Conservation (phyloP, 2,329 filamentous ascomycete genomes). For the Monosporascus cannonballus region DNA sequence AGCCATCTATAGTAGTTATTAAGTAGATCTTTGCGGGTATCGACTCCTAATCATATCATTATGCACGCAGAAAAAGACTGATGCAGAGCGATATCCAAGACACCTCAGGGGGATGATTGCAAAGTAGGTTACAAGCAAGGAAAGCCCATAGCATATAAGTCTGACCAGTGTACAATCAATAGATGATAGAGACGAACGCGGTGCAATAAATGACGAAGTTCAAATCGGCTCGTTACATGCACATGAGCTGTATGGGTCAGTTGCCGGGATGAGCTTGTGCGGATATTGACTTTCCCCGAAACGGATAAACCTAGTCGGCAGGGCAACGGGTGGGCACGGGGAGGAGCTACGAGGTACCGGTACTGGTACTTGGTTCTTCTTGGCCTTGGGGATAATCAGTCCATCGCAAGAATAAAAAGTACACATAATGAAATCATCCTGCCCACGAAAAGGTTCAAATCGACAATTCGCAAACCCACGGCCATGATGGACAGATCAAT, state of each 20-base stretch:
- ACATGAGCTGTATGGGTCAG: neutral
- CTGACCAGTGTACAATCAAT: neutral
- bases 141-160: conserved; percentile 8
- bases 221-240: neutral
- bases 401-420: neutral
- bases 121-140: conserved; percentile 11
- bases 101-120: neutral
- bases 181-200: neutral
- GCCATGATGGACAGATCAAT: conserved; percentile 12
- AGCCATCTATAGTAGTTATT: conserved; percentile 31
- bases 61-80: conserved; percentile 12
- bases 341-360: no score
- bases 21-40: conserved; percentile 10
- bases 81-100: conserved; percentile 13
- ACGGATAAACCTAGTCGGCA: neutral
- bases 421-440: no score
- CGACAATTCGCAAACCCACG: neutral
- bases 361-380: no score
- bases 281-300: neutral
- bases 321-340: neutral
- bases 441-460: neutral
- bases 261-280: neutral
- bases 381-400: neutral
- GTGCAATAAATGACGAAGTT: neutral
- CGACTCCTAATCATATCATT: conserved; percentile 24